These are phyloP conservation scores for Bacterosira constricta DNA, from an alignment of 108 stramenopile species.

Conservation along the genomic window DNA sequence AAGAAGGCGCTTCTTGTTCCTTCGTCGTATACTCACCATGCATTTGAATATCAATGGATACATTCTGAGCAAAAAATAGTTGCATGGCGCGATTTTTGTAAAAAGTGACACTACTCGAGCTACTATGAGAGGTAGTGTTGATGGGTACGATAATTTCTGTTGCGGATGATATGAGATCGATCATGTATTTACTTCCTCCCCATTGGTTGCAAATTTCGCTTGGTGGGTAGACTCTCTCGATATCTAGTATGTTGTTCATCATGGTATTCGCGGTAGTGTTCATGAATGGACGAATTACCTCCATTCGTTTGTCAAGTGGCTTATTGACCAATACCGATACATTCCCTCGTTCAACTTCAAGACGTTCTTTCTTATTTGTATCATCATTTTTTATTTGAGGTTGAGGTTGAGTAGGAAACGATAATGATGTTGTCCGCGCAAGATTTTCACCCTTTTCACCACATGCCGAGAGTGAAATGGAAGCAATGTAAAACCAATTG, in stretches of 20 bases:
- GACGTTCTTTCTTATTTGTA: no score
- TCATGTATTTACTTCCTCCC: neutral
- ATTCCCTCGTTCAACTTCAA: no score
- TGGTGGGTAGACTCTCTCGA: neutral
- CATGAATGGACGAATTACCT: slow-evolving; percentile 1
- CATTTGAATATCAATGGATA: neutral
- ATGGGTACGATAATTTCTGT: neutral
- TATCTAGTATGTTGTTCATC: neutral
- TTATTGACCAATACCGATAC: no score
- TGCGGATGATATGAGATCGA: neutral
- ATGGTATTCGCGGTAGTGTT: neutral
- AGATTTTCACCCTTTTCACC: no score
- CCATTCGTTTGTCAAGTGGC: neutral
- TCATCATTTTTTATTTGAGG: no score
- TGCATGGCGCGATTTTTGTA: neutral
- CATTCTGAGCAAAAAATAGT: slow-evolving; percentile 1
- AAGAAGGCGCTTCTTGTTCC: neutral
- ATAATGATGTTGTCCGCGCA: no score
- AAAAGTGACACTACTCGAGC: neutral
- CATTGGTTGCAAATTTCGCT: neutral
- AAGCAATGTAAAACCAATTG: no score
- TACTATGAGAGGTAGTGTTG: no score
- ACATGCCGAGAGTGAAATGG: no score
- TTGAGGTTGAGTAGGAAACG: no score
- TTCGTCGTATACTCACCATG: neutral